phyloP scores from a whole-genome alignment of 116 monocot species.

The Cymodocea nodosa region DNA sequence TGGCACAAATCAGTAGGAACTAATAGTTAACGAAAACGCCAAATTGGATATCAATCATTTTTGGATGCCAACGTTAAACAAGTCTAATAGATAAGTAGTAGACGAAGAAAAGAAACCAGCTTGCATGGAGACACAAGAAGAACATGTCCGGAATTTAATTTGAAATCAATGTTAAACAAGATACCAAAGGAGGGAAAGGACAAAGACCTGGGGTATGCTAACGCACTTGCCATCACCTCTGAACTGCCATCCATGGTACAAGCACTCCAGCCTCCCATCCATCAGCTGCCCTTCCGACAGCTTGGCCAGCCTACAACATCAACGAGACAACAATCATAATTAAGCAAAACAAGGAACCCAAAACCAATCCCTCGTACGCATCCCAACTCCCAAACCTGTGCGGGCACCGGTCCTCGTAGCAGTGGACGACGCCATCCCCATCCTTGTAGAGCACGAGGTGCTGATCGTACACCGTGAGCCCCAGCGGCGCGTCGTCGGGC shows the following conservation, averaged over 20 bases:
- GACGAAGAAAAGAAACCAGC: too few species aligned
- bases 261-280: conserved; percentile 65
- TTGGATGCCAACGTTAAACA: too few species aligned
- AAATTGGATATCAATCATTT: too few species aligned
- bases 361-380: neutral
- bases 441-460: conserved; percentile 57
- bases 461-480: conserved; percentile 54
- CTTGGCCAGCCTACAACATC: conserved; percentile 15
- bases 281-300: conserved; percentile 78
- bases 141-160: too few species aligned
- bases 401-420: conserved; percentile 71
- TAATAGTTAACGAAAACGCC: too few species aligned
- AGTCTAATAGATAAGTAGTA: too few species aligned
- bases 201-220: conserved; percentile 62
- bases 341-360: conserved; percentile 1
- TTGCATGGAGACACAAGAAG: too few species aligned
- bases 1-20: too few species aligned
- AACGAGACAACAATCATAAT: neutral
- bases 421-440: conserved; percentile 35
- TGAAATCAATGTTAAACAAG: neutral
- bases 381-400: conserved; percentile 27
- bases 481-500: conserved; percentile 52
- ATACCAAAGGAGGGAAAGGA: neutral
- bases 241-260: conserved; percentile 91
- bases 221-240: conserved; percentile 57